These are phyloP conservation scores for Capniomyces stellatus DNA, from an alignment of 371 early-diverging fungal genomes.

Conservation along the genomic window DNA sequence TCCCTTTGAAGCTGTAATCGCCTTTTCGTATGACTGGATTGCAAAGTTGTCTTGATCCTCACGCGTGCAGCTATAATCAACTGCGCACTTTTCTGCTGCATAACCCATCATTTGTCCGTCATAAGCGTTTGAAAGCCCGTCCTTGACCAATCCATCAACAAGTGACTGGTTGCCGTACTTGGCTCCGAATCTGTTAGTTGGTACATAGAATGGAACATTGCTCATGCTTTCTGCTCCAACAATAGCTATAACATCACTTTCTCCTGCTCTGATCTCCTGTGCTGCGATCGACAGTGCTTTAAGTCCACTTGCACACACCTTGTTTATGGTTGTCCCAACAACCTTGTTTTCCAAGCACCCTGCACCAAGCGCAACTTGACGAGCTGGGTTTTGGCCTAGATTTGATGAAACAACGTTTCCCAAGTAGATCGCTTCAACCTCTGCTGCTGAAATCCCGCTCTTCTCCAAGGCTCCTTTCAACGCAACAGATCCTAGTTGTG, in stretches of 20 bases:
- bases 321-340: conserved; percentile 85
- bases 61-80: conserved; percentile 57
- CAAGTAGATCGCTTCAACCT: conserved; percentile 68
- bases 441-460: conserved; percentile 39
- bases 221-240: conserved; percentile 97
- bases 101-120: conserved; percentile 77
- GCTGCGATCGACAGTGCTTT: conserved; percentile 81
- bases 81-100: conserved; percentile 85
- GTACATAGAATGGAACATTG: conserved; percentile 84
- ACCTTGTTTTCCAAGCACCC: conserved; percentile 52
- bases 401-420: conserved; percentile 76
- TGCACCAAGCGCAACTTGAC: conserved; percentile 84
- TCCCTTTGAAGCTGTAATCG: conserved; percentile 55
- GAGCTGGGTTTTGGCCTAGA: conserved; percentile 90
- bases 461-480: conserved; percentile 74
- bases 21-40: conserved; percentile 66
- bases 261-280: conserved; percentile 64
- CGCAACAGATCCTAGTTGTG: conserved; percentile 73
- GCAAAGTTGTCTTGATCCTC: conserved; percentile 83
- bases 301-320: conserved; percentile 95
- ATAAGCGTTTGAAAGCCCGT: conserved; percentile 87
- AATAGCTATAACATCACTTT: conserved; percentile 68
- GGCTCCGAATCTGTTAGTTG: conserved; percentile 57
- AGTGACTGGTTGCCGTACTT: conserved; percentile 71
- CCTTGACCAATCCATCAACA: conserved; percentile 75